Evolutionary conservation across 441 rosid genomes (phyloP).

Genomic region (Arabidopsis hybrid): DNA sequence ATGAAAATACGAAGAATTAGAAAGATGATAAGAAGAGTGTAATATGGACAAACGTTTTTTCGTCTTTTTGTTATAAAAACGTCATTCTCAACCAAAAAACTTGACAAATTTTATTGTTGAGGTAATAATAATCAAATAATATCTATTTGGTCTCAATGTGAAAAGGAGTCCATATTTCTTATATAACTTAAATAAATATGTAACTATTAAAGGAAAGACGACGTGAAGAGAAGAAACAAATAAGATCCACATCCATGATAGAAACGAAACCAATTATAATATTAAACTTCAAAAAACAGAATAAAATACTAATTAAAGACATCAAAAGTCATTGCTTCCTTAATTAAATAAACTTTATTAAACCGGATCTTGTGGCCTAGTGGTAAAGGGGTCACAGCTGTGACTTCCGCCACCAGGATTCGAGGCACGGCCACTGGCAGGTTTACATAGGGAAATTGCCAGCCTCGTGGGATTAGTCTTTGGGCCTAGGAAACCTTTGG

Average conservation of each 20-base stretch:
- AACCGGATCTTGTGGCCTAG: constrained; percentile 8
- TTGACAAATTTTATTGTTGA: neutral
- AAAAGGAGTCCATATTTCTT: neutral
- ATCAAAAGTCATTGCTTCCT: constrained; percentile 31
- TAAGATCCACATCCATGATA: constrained; percentile 36
- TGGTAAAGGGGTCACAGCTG: too few relatives aligned
- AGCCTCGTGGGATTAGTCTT: too few relatives aligned
- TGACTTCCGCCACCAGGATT: too few relatives aligned
- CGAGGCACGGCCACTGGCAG: too few relatives aligned
- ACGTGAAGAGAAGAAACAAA: constrained; percentile 40
- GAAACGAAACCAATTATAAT: constrained; percentile 10
- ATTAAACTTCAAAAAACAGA: neutral
- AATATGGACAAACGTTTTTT: constrained; percentile 6
- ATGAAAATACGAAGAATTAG: neutral
- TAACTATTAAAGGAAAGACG: constrained; percentile 37
- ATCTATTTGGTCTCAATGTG: neutral
- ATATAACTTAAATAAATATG: neutral
- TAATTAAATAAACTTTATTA: neutral
- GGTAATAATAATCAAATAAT: constrained; percentile 7
- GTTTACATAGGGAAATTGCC: too few relatives aligned
- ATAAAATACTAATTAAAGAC: constrained; percentile 15
- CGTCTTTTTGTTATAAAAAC: constrained; percentile 3
- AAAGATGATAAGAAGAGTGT: constrained; percentile 14
- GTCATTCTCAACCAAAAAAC: neutral
- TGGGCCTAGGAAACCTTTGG: too few relatives aligned